These are phyloP conservation scores for Xenosphaeropsis pyriputrescens DNA, from an alignment of 2,329 filamentous ascomycete genomes.

Conservation along the genomic window DNA sequence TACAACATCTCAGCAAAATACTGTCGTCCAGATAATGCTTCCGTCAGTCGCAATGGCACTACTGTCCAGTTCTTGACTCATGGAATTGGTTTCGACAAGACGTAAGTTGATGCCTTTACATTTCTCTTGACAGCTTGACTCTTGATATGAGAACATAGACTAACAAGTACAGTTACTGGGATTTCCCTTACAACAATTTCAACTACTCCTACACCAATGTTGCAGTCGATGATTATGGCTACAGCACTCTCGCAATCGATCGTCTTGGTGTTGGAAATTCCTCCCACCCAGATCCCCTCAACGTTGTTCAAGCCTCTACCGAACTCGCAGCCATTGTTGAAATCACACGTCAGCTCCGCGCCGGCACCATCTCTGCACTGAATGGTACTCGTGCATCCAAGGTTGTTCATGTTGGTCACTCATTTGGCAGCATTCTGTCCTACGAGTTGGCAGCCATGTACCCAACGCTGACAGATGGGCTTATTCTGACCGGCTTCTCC, in stretches of 20 bases:
- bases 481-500: constrained; percentile 46
- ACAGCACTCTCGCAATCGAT: constrained; percentile 45
- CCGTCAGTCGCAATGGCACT: constrained; percentile 14
- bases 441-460: constrained; percentile 37
- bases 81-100: constrained; percentile 38
- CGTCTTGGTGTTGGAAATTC: constrained; percentile 45
- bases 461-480: constrained; percentile 37
- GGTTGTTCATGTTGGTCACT: constrained; percentile 47
- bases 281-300: constrained; percentile 40
- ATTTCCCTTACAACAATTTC: constrained; percentile 37
- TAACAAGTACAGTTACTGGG: constrained; percentile 37
- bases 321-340: constrained; percentile 41
- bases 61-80: constrained; percentile 33
- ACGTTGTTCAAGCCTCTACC: constrained; percentile 40
- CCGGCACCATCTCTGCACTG: constrained; percentile 27
- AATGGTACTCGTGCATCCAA: constrained; percentile 20
- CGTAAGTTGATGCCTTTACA: constrained; percentile 12
- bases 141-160: too few relatives aligned
- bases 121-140: neutral
- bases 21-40: constrained; percentile 36
- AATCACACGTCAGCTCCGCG: constrained; percentile 33
- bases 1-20: constrained; percentile 46
- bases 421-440: constrained; percentile 43
- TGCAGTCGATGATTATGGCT: constrained; percentile 37
- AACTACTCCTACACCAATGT: constrained; percentile 47